Base-by-base conservation (phyloP, 1,284 basidiomycete species). In the Rhodotorula sp. region DNA sequence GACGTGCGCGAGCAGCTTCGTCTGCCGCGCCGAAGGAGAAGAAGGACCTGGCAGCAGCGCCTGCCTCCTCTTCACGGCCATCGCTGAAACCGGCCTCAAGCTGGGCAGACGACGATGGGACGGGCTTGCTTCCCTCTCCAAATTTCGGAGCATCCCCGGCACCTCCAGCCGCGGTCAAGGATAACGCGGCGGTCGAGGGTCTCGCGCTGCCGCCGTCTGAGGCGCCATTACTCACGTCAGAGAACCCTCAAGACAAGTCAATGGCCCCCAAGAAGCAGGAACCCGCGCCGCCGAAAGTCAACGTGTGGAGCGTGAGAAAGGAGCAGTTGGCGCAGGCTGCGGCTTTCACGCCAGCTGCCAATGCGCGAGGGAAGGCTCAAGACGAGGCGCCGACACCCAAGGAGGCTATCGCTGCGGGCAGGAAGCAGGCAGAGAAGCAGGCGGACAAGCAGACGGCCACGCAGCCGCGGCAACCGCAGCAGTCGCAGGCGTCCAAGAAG, bases 251-350 rank as follows among this genome's bases (percentile, higher is more conserved):
- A 0, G 27, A 39, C n/a, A 19, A 27, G 51, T 29, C 58, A 11
- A 22, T 24, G 27, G 46, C 54, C 44, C n/a, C 24, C 34, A 62
- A 63, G 55, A 68, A 64, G 55, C 24, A 48, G 5, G 65, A 63
- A 4, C 64, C 70, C 10, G 56, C 67, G 13, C 39, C 65, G 22
- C 73, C 73, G 20, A 64, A 62, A 47, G 73, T 74, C 48, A 74
- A 74, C 66, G 70, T 72, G 2, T 74, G 73, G 73, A 56, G 55
- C 48, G 73, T 74, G 17, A 30, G 73, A 30, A 74, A 69, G 55
- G 70, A 72, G 24, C 73, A 74, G 58, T 58, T 74, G 51, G 60
- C 62, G 27, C 34, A 39, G 1, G 48, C 67, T 5, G n/a, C 32
- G 30, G 54, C 48, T 27, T 56, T 66, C 29, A 8, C 59, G 9